These are phyloP conservation scores for Hypoxylon sp. DNA, from an alignment of 2,329 filamentous ascomycete species.

Conservation along the genomic window DNA sequence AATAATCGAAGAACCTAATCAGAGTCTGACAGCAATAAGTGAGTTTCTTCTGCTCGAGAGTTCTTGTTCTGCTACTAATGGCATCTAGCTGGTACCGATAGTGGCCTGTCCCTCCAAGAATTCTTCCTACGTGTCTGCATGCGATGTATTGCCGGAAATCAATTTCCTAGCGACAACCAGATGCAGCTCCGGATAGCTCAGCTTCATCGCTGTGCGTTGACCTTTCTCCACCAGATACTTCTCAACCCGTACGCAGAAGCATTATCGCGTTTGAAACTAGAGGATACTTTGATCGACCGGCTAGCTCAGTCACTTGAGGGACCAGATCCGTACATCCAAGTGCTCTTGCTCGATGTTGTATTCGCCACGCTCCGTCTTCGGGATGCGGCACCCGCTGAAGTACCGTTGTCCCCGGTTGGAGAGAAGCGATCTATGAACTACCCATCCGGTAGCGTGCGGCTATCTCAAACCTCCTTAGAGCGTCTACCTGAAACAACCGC, in stretches of 20 bases:
- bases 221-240: slow-evolving; percentile 77
- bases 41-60: slow-evolving; percentile 52
- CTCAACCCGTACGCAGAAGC: slow-evolving; percentile 70
- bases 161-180: slow-evolving; percentile 53
- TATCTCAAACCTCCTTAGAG: slow-evolving; percentile 54
- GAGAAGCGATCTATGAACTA: slow-evolving; percentile 64
- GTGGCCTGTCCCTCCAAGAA: slow-evolving; percentile 72
- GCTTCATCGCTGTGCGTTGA: slow-evolving; percentile 78
- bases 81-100: slow-evolving; percentile 62
- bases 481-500: slow-evolving; percentile 54
- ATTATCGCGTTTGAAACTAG: slow-evolving; percentile 74
- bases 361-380: slow-evolving; percentile 78
- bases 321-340: slow-evolving; percentile 78
- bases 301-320: slow-evolving; percentile 71
- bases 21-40: slow-evolving; percentile 64
- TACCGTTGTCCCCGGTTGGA: slow-evolving; percentile 58
- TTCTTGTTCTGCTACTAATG: slow-evolving; percentile 46
- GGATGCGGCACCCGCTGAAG: slow-evolving; percentile 57
- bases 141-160: slow-evolving; percentile 66
- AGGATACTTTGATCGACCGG: slow-evolving; percentile 76
- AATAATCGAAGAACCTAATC: slow-evolving; percentile 61
- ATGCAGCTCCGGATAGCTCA: slow-evolving; percentile 68
- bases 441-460: slow-evolving; percentile 55
- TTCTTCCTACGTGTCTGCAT: slow-evolving; percentile 77
- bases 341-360: slow-evolving; percentile 82